phyloP scores from a whole-genome alignment of 2,329 filamentous ascomycete genomes.

The Talaromyces sp. region DNA sequence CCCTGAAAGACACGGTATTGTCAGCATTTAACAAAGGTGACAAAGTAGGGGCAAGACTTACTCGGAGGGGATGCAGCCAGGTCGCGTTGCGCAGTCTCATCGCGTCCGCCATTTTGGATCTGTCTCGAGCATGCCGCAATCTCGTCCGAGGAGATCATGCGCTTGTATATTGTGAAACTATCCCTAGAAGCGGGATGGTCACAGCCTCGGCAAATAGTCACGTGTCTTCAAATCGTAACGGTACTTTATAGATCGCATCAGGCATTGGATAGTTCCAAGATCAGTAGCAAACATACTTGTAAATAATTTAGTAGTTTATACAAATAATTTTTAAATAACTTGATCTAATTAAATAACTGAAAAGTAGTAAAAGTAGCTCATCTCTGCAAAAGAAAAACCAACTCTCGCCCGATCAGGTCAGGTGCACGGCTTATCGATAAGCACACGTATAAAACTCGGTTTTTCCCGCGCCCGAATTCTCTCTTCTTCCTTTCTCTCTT shows the following conservation, averaged over 20 bases:
- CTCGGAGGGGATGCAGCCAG: conserved; percentile 46
- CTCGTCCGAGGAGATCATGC: not conserved
- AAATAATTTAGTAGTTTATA: too few species aligned
- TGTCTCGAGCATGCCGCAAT: not conserved
- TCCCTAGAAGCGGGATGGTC: not conserved
- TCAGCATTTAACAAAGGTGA: not conserved
- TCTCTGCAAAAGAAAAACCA: not conserved
- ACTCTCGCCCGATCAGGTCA: not conserved
- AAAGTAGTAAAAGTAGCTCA: not conserved
- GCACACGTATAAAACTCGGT: conserved; percentile 20
- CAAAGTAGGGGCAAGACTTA: conserved; percentile 19
- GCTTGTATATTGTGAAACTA: not conserved
- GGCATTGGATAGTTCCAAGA: not conserved
- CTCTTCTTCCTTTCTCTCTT: conserved; percentile 25
- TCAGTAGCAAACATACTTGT: too few species aligned
- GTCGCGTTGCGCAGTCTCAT: conserved; percentile 25
- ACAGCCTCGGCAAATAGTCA: not conserved
- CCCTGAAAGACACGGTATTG: conserved; percentile 50
- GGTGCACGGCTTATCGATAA: conserved; percentile 31
- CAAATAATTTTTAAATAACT: too few species aligned
- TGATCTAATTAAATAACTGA: not conserved
- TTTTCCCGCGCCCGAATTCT: conserved; percentile 14
- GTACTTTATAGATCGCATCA: too few species aligned
- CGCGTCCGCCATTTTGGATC: conserved; percentile 1
- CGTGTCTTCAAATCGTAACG: not conserved